Evolutionary conservation across 345 rosid species (phyloP), one percentile per base, ranked within the genome.

Genomic region (Euphorbia pulcherrima): DNA sequence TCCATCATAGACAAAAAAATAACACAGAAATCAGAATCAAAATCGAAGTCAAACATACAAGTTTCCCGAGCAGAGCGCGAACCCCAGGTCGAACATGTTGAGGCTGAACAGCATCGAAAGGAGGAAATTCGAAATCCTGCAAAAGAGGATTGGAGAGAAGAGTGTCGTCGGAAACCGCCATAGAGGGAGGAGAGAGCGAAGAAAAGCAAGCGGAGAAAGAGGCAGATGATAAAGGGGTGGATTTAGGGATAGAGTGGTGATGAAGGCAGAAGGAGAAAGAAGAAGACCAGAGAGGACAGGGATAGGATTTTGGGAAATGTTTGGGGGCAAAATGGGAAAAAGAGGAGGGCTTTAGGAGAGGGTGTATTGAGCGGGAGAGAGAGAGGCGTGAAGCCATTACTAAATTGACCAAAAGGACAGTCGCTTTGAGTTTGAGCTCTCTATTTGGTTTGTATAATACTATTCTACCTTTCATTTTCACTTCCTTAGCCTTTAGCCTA

Each of bases 71-170:
- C 8, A 90, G 74, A 58, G 86, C 83, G 37, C 88, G 96, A 67
- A 90, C 70, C 62, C 92, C 96, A 2, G 96, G 94, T 53, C 90
- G 75, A 63, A 93, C 92, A 69, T 90, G 97, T 16, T 74, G 54
- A 70, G 94, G 83, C 57, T 86, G 75, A 18, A 93, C 84, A n/a
- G 69, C 68, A 73, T 87, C 83, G 55, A 83, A 93, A 12, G 96
- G 96, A 6, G 94, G 97, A 65, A 93, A 88, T 5, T 84, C 87
- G 6, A 87, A 93, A 68, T 85, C 85, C 69, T 70, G 83, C 77
- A 90, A 62, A 8, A 93, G 86, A 74, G 97, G 97, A 67, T 90
- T 93, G 69, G 78, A 54, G 4, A 75, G 68, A 37, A 81, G 52
- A n/a, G 58, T 40, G 21, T 60, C 80, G 33, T 62, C 77, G 41